Conservation (phyloP, 2,329 filamentous ascomycete species). For the Bisporella sp. region DNA sequence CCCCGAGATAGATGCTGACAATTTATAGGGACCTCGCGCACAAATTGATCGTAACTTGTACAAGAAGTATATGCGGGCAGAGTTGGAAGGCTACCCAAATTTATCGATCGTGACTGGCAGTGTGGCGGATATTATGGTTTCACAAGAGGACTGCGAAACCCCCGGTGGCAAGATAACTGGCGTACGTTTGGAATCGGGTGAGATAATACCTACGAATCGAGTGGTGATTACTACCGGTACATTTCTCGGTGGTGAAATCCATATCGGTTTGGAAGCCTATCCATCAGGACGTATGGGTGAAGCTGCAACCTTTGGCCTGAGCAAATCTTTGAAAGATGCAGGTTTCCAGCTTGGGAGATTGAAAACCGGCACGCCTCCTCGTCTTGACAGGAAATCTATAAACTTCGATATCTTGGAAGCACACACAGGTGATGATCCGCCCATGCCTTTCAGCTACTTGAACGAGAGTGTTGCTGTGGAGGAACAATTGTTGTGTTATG, state of each 20-base stretch:
- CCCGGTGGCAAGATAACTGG: conserved; percentile 71
- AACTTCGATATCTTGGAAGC: conserved; percentile 65
- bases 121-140: conserved; percentile 84
- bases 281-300: conserved; percentile 92
- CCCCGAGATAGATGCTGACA: not conserved
- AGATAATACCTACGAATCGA: conserved; percentile 69
- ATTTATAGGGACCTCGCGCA: conserved; percentile 66
- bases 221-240: conserved; percentile 96
- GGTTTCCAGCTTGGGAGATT: conserved; percentile 84
- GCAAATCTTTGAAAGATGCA: conserved; percentile 80
- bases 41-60: conserved; percentile 93
- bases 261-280: conserved; percentile 79
- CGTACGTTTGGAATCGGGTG: conserved; percentile 79
- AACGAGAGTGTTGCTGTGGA: conserved; percentile 72
- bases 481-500: conserved; percentile 78
- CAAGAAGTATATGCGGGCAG: conserved; percentile 82
- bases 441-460: conserved; percentile 85
- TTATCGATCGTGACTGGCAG: conserved; percentile 77
- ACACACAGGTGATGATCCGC: conserved; percentile 78
- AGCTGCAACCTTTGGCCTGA: conserved; percentile 84
- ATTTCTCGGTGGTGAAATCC: conserved; percentile 92
- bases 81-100: conserved; percentile 71
- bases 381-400: conserved; percentile 76
- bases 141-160: conserved; percentile 43
- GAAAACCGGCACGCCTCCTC: conserved; percentile 93